Base-by-base conservation (phyloP, 2,329 filamentous ascomycete genomes). In the Cadophora malorum region DNA sequence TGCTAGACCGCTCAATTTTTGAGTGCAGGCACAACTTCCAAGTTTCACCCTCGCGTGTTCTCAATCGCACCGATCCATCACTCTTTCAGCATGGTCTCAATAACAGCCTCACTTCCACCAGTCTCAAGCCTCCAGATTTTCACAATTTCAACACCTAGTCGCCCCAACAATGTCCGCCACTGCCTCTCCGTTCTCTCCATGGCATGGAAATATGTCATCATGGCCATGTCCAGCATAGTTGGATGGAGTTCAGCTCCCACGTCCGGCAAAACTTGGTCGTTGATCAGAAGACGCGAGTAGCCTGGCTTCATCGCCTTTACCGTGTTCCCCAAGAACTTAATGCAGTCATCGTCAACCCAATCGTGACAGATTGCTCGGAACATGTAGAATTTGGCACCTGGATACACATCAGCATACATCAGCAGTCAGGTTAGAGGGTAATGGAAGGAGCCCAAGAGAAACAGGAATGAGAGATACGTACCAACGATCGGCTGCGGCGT, bases 401-500 rank as follows among this genome's bases (percentile, higher is more conserved):
- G 35, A 38, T 7, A 14, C 35, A 28, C 3, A 28, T 28, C 5
- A 1, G 23, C 16, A 35, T 19, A 4, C 8, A 28, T 33, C 4
- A 7, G 33, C 53, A 19, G n/a, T 6, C 14, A 55, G 23, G 1
- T 23, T 16, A 45, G 14, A 45, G 16, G 16, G 12, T 31, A 3
- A 31, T 7, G 35, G 35, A 14, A 38, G 4, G 12, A 38, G 7
- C 35, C 7, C 12, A 38, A 31, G 25, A 8, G 9, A 21, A 23
- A 5, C n/a, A 1, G 41, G 7, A 6, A 41, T 19, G 10, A 21
- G 41, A 10, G 4, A 10, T 25, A 41, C 45, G 35, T 38, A 63
- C 65, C 58, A 12, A 55, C 9, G 21, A 79, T 65, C 1, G 78
- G 77, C 65, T 80, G 77, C 0, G 74, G 70, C 9, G 73, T 70